Percentiles rank a stretch among this genome's conserved stretches.
These are phyloP conservation scores for Vanilla planifolia DNA, from an alignment of 106 monocot genomes.

Conservation along the genomic window DNA sequence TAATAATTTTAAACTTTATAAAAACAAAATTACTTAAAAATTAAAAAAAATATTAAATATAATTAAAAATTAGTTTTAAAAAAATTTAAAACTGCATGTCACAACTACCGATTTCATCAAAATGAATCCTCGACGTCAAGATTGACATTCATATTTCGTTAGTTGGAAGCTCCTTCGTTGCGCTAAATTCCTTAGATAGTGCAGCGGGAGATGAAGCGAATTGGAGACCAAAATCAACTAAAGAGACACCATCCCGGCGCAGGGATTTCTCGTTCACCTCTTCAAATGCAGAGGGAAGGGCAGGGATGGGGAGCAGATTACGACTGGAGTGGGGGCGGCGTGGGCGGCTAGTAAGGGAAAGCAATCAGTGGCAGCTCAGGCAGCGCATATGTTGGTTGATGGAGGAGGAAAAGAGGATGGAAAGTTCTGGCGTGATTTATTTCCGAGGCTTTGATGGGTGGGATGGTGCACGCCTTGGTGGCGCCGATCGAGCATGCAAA, in stretches of 20 bases:
- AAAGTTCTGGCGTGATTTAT: constrained; percentile 72
- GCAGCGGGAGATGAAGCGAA: background rate
- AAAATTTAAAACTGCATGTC: too few relatives aligned
- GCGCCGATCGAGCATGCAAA: constrained; percentile 96
- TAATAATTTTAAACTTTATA: too few relatives aligned
- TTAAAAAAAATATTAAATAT: too few relatives aligned
- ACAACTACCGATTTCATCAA: too few relatives aligned
- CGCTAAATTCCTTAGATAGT: background rate
- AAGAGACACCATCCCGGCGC: too few relatives aligned
- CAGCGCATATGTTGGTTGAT: background rate
- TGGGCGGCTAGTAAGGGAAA: background rate
- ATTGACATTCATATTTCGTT: too few relatives aligned
- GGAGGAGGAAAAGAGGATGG: constrained; percentile 10
- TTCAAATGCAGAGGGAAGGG: background rate
- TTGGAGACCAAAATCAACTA: too few relatives aligned
- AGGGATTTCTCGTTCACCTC: too few relatives aligned
- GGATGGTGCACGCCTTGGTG: constrained; percentile 87
- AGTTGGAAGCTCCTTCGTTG: background rate
- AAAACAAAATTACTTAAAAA: too few relatives aligned
- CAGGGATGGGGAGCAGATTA: background rate
- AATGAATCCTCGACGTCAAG: too few relatives aligned
- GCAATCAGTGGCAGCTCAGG: background rate
- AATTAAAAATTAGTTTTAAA: too few relatives aligned
- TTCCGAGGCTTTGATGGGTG: constrained; percentile 90
- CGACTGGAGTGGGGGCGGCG: background rate